Evolutionary conservation across 768 basidiomycete species (phyloP), one percentile per base, ranked within the genome.

Genomic region (Amanita pseudoporphyria): DNA sequence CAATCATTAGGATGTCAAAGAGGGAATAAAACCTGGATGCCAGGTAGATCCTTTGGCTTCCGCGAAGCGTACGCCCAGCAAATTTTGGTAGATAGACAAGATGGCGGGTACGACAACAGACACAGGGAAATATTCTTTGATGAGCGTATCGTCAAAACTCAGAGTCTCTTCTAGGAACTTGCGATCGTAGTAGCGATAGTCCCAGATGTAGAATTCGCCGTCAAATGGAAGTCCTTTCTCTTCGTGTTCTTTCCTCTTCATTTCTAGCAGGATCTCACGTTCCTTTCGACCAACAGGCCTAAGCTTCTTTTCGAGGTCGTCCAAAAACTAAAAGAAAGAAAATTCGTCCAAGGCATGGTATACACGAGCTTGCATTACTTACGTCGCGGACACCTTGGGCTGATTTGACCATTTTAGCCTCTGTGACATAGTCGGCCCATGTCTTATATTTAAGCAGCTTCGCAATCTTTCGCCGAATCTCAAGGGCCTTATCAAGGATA

Each of bases 41-140:
- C 91, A 94, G 1, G 78, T 81, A 2, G 72, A 64, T 35, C 80
- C 74, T 41, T 78, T 72, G 32, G 80, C 71, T 33, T 77, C 77
- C 52, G 79, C 77, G 56, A 92, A 90, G 50, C 71, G 71, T 33
- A 94, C 87, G 14, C 84, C 77, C 22, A 94, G 78, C 16, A 93
- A 67, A 49, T 80, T 79, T 63, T 91, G 87, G 64, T 93, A 94
- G 59, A 93, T 88, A 12, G 77, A 69, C 41, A 94, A 71, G 57
- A 94, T 88, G 3, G 83, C 73, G 5, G 87, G 85, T 9, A 94
- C 84, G 37, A 94, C 87, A 14, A 82, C 77, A 2, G 79, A 71
- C 2, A 92, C 91, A 0, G 89, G 88, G 76, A 94, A 92, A 63
- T 91, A 89, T 62, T 92, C 84, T 65, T 92, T 91, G 55, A 93